A percentile compares a stretch with the other conserved stretches of the same genome.
Conservation (phyloP, 2,329 filamentous ascomycete genomes). For the Sordariomycetes sp. region DNA sequence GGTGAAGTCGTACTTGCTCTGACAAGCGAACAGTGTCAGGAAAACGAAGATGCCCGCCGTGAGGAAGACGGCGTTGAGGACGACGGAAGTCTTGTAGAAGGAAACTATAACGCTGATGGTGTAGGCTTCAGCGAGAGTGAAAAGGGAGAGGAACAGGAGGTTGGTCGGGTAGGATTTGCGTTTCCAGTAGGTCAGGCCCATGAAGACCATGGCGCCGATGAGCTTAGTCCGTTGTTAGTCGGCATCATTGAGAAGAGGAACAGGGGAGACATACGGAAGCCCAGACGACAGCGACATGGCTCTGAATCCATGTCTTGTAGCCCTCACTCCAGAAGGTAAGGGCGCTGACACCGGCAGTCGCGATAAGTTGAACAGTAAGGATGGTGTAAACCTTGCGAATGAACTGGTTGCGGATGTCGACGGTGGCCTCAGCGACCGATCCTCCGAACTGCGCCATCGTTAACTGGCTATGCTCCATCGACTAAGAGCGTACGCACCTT, state of each 20-base stretch:
- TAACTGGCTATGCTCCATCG: neutral
- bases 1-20: conserved; percentile 97
- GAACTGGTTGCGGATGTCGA: conserved; percentile 96
- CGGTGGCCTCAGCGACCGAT: conserved; percentile 82
- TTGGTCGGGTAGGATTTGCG: conserved; percentile 93
- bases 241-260: neutral
- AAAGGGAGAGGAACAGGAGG: conserved; percentile 80
- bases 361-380: conserved; percentile 85
- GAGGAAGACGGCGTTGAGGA: conserved; percentile 82
- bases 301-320: conserved; percentile 84
- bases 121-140: conserved; percentile 91
- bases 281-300: conserved; percentile 77
- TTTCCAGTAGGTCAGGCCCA: conserved; percentile 90
- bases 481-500: conserved; percentile 47
- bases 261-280: conserved; percentile 49
- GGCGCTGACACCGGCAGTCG: conserved; percentile 70
- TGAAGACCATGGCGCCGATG: conserved; percentile 73
- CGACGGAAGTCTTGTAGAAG: conserved; percentile 75
- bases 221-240: conserved; percentile 32
- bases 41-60: conserved; percentile 77
- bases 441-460: conserved; percentile 63
- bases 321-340: conserved; percentile 74
- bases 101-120: conserved; percentile 86
- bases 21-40: conserved; percentile 83
- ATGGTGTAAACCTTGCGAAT: conserved; percentile 97